Evolutionary conservation across 2,329 filamentous ascomycete species (phyloP).

Genomic region (Colletotrichum orbiculare): DNA sequence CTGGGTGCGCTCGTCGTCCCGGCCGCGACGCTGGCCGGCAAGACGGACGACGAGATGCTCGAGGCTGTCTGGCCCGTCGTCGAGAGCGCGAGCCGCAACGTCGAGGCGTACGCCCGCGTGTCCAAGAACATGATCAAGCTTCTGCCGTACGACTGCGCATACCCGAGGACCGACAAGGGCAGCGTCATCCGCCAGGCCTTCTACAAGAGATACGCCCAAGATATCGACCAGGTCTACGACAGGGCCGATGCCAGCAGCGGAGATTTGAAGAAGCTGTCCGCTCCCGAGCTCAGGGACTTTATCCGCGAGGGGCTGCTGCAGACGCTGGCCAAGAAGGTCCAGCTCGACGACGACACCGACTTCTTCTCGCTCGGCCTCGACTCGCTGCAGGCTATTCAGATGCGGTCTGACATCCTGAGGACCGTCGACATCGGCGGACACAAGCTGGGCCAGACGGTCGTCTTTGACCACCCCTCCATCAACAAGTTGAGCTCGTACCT

Average conservation of each 20-base stretch:
- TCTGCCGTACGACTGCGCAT: constrained; percentile 53
- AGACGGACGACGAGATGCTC: constrained; percentile 42
- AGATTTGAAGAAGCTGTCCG: constrained; percentile 37
- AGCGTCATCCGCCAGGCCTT: constrained; percentile 46
- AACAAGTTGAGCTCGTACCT: constrained; percentile 57
- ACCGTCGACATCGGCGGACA: constrained; percentile 60
- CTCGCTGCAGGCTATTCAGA: constrained; percentile 67
- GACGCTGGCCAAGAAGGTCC: constrained; percentile 41
- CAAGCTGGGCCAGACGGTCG: constrained; percentile 64
- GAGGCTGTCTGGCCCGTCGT: constrained; percentile 49
- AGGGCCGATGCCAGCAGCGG: constrained; percentile 40
- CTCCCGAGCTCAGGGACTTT: constrained; percentile 47
- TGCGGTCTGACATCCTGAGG: constrained; percentile 63
- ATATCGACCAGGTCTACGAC: constrained; percentile 45
- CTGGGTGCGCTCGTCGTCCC: constrained; percentile 68
- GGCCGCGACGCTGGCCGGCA: constrained; percentile 32
- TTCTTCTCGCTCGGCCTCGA: constrained; percentile 70
- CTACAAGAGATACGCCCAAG: constrained; percentile 33
- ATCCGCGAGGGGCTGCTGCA: constrained; percentile 45
- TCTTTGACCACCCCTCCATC: constrained; percentile 68
- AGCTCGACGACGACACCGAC: constrained; percentile 56
- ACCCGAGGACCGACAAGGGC: constrained; percentile 51
- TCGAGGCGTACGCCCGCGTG: constrained; percentile 50
- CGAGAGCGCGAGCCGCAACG: constrained; percentile 44
- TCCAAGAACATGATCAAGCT: constrained; percentile 61